Evolutionary conservation across 2,329 filamentous ascomycete genomes (phyloP).

Genomic region (Scytalidium sp.): DNA sequence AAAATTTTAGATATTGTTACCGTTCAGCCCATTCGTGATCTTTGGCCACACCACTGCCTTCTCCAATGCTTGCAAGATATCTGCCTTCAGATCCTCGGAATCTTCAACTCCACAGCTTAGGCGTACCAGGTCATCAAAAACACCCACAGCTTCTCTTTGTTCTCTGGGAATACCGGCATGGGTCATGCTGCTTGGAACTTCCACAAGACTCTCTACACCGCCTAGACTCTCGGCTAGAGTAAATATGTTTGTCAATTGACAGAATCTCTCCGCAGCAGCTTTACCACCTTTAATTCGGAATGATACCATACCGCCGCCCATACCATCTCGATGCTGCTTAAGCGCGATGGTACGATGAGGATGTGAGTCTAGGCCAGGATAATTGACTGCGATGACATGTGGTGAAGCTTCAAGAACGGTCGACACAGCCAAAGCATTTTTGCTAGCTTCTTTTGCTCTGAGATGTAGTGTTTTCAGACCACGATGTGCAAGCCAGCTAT

Average conservation of each 20-base stretch:
- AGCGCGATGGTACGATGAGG: constrained; percentile 79
- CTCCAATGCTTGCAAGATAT: constrained; percentile 81
- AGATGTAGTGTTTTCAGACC: constrained; percentile 96
- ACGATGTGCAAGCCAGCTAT: constrained; percentile 96
- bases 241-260: constrained; percentile 84
- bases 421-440: constrained; percentile 78
- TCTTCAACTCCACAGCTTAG: constrained; percentile 96
- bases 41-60: constrained; percentile 55
- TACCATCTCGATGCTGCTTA: constrained; percentile 89
- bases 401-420: constrained; percentile 73
- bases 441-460: constrained; percentile 78
- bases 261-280: constrained; percentile 86
- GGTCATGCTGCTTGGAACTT: constrained; percentile 94
- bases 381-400: constrained; percentile 87
- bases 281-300: constrained; percentile 91
- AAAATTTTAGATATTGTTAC: neutral
- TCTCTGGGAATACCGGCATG: constrained; percentile 92
- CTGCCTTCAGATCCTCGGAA: constrained; percentile 74
- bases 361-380: constrained; percentile 87
- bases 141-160: constrained; percentile 86
- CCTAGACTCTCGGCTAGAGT: constrained; percentile 90
- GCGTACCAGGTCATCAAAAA: constrained; percentile 91
- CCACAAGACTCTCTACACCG: constrained; percentile 86
- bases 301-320: constrained; percentile 96
- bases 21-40: constrained; percentile 24